Conservation (phyloP, 805 yeast genomes). For the Pichia scutulata region DNA sequence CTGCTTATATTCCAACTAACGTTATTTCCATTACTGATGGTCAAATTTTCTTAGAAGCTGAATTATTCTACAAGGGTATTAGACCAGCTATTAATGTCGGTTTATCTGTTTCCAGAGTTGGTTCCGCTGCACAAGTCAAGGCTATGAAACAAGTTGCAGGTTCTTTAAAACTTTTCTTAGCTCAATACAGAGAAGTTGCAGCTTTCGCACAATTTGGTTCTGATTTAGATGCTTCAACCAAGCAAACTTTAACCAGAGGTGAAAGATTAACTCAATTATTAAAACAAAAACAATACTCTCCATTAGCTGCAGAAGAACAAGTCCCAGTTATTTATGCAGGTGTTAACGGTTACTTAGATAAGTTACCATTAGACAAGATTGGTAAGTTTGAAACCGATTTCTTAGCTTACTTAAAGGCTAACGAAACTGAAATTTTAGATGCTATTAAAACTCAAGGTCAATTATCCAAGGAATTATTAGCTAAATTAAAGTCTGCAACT, state of each 20-base stretch:
- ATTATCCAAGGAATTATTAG: slow-evolving; percentile 81
- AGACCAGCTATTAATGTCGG: slow-evolving; percentile 99
- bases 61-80: slow-evolving; percentile 99
- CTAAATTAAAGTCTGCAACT: slow-evolving; percentile 81
- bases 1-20: too few relatives aligned
- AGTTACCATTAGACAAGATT: slow-evolving; percentile 74
- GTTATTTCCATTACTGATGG: too few relatives aligned
- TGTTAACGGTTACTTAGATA: slow-evolving; percentile 98
- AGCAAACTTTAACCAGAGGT: slow-evolving; percentile 98
- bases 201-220: slow-evolving; percentile 99
- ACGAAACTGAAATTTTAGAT: slow-evolving; percentile 74
- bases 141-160: slow-evolving; percentile 99
- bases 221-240: slow-evolving; percentile 98
- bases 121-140: slow-evolving; percentile 99
- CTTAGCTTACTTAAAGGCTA: slow-evolving; percentile 86
- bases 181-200: slow-evolving; percentile 99
- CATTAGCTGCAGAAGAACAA: slow-evolving; percentile 98
- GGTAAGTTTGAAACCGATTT: slow-evolving; percentile 88
- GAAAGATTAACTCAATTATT: slow-evolving; percentile 99
- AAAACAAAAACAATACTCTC: slow-evolving; percentile 95
- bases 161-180: slow-evolving; percentile 99
- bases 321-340: slow-evolving; percentile 98
- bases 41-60: too few relatives aligned
- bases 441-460: slow-evolving; percentile 87
- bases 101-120: slow-evolving; percentile 99